Evolutionary conservation across 2,329 filamentous ascomycete genomes (phyloP), one percentile per base, ranked within the genome.

Genomic region (Aspergillus spinulosporus): DNA sequence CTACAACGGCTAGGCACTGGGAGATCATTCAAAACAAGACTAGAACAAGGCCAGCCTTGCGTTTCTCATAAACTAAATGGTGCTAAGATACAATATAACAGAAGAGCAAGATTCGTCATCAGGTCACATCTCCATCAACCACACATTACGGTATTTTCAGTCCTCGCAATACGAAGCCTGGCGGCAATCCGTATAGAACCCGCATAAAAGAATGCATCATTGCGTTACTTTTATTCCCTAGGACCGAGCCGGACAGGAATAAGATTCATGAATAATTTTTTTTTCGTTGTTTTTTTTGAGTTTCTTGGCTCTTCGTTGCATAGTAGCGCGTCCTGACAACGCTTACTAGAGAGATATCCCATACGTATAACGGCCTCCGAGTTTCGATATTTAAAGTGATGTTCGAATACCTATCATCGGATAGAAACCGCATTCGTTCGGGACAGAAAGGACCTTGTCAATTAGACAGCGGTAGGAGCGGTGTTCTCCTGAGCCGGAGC

Each of bases 11-110:
- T 34, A 36, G 21, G 11, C 29, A 46, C n/a, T 47, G 28, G 28
- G 7, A 32, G 5, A 31, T 44, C 34, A 12, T 37, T 11, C 29
- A 52, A n/a, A 49, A 43, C 31, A 53, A 51, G 40, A 55, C 40
- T 26, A 62, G 47, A 60, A 64, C 62, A 64, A 64, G 62, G 57
- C 59, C 59, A 65, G 62, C 63, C 63, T 64, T 65, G 56, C 58
- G 63, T 65, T 67, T 68, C 67, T 74, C 70, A 64, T 72, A 68
- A 73, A 65, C 67, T 72, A 72, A 73, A 73, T 70, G 63, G 64
- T 67, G 70, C 68, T 74, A 74, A 72, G 70, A 72, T 74, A 73
- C 70, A 73, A 62, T 68, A 71, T 68, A 72, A 65, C 61, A 66
- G 61, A 63, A 71, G 66, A 67, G 64, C 68, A 72, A 73, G 64